Evolutionary conservation across 2,329 filamentous ascomycete genomes (phyloP).

Genomic region (Rhytidhysteron rufulum): DNA sequence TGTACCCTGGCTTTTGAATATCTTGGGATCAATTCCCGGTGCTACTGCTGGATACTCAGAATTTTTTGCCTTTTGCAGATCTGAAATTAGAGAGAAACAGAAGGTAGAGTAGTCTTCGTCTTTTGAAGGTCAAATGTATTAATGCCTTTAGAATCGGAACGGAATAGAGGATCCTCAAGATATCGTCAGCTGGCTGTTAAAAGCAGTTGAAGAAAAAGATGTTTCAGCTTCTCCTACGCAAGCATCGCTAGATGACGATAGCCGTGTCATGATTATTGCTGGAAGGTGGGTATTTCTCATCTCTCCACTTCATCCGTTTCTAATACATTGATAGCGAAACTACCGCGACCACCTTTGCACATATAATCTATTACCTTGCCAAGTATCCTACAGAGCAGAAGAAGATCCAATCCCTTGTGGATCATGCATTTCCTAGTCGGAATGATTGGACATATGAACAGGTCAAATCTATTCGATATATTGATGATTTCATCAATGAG

Average conservation of each 20-base stretch:
- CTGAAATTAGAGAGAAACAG: background rate
- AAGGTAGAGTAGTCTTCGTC: background rate
- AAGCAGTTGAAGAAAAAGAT: conserved; percentile 36
- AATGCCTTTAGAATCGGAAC: conserved; percentile 8
- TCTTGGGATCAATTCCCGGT: background rate
- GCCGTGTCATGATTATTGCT: conserved; percentile 31
- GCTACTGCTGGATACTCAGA: background rate
- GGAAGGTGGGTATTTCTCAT: conserved; percentile 15
- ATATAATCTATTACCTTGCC: background rate
- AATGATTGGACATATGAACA: conserved; percentile 12
- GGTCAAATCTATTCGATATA: conserved; percentile 28
- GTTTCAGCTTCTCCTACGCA: conserved; percentile 28
- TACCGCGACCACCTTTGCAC: background rate
- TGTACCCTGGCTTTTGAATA: background rate
- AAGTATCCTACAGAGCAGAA: background rate
- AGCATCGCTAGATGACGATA: conserved; percentile 30
- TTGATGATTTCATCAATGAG: conserved; percentile 44
- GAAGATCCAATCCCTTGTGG: background rate
- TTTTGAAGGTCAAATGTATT: conserved; percentile 1
- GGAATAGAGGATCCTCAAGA: conserved; percentile 28
- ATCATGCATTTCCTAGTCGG: conserved; percentile 25
- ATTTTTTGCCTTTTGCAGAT: background rate
- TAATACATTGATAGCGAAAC: background rate
- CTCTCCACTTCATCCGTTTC: background rate
- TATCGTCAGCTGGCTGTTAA: conserved; percentile 39